Conservation (phyloP, 495 filamentous ascomycete genomes). For the Aspergillus ostianus region DNA sequence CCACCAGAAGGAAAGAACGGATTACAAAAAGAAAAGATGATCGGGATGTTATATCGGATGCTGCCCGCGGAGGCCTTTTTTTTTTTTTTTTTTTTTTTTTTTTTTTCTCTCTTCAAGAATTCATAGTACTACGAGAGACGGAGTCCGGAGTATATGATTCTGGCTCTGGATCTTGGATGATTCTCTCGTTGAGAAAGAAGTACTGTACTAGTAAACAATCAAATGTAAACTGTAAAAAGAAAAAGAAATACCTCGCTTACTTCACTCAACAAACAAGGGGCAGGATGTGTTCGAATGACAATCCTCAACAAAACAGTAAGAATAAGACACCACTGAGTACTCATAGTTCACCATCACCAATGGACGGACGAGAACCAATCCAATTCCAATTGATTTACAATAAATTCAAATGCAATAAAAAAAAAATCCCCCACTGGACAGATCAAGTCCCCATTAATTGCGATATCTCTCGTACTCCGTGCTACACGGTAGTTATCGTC, state of each 20-base stretch:
- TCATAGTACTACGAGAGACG: no score
- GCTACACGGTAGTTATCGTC: slow-evolving; percentile 25
- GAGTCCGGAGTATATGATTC: background rate
- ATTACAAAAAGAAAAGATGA: background rate
- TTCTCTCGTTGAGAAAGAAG: no score
- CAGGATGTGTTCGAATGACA: no score
- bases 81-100: no score
- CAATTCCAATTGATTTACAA: background rate
- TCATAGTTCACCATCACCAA: no score
- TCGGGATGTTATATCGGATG: slow-evolving; percentile 18
- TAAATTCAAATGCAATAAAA: background rate
- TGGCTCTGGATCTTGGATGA: background rate
- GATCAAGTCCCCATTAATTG: background rate
- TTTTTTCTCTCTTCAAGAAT: no score
- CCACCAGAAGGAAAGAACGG: background rate
- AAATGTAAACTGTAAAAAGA: slow-evolving; percentile 1
- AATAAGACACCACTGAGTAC: no score
- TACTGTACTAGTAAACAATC: background rate
- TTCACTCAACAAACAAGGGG: no score
- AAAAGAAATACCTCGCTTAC: background rate
- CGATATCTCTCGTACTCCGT: slow-evolving; percentile 8
- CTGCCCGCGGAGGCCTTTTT: background rate
- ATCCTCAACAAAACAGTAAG: no score
- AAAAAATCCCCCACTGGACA: background rate
- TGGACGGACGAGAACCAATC: background rate